These are phyloP conservation scores for Ceratobasidium theobromae DNA, from an alignment of 1,284 basidiomycete genomes.

Conservation along the genomic window DNA sequence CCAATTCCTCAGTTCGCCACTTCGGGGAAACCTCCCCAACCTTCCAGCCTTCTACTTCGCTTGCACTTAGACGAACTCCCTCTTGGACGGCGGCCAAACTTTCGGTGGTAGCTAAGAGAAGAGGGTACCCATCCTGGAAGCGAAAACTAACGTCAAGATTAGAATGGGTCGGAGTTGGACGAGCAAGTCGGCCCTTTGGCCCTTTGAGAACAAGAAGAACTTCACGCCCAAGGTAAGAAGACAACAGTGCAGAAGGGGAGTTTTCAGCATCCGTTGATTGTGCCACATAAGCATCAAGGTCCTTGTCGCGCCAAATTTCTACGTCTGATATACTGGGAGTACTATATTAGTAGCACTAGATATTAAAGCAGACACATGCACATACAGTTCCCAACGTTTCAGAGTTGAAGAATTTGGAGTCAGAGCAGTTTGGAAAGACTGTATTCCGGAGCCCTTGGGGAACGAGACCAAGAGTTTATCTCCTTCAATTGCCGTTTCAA, in stretches of 20 bases:
- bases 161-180: slow-evolving; percentile 57
- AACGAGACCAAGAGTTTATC: slow-evolving; percentile 59
- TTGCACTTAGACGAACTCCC: slow-evolving; percentile 39
- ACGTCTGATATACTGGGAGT: slow-evolving; percentile 54
- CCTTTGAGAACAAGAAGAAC: slow-evolving; percentile 70
- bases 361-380: slow-evolving; percentile 10
- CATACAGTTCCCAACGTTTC: slow-evolving; percentile 58
- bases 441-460: slow-evolving; percentile 57
- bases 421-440: slow-evolving; percentile 59
- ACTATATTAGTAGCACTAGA: not conserved
- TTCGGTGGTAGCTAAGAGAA: slow-evolving; percentile 66
- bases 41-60: slow-evolving; percentile 52
- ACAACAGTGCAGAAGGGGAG: slow-evolving; percentile 55
- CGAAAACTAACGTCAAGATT: slow-evolving; percentile 53
- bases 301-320: slow-evolving; percentile 51
- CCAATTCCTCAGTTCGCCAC: slow-evolving; percentile 46
- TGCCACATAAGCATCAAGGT: slow-evolving; percentile 66
- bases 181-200: slow-evolving; percentile 53
- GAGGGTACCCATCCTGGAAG: slow-evolving; percentile 72
- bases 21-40: slow-evolving; percentile 49
- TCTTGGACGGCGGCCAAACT: slow-evolving; percentile 54
- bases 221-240: slow-evolving; percentile 57
- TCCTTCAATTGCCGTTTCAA: slow-evolving; percentile 55
- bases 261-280: slow-evolving; percentile 43
- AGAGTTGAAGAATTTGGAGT: slow-evolving; percentile 54